Conservation (phyloP, 495 filamentous ascomycete species). For the Aspergillus homomorphus region DNA sequence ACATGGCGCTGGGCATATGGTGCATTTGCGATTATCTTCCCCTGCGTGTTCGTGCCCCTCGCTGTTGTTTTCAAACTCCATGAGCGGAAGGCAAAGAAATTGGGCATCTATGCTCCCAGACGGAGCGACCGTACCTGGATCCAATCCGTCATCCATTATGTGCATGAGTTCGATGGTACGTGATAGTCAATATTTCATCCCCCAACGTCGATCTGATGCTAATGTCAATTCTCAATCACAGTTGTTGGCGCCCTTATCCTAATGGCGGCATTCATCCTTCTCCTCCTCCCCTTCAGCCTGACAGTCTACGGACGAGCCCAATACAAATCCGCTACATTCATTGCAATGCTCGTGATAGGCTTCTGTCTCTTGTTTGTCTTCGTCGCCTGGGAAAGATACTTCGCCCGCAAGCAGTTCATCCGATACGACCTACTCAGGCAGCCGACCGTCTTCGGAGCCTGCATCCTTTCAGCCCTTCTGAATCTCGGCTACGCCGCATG, state of each 20-base stretch:
- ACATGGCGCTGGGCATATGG: slow-evolving; percentile 66
- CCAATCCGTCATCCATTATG: slow-evolving; percentile 51
- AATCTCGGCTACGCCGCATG: slow-evolving; percentile 66
- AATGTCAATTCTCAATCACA: slow-evolving; percentile 12
- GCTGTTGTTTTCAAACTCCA: slow-evolving; percentile 51
- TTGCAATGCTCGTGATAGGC: slow-evolving; percentile 56
- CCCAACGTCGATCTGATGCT: not conserved
- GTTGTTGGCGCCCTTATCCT: slow-evolving; percentile 58
- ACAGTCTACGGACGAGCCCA: slow-evolving; percentile 43
- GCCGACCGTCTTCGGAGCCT: slow-evolving; percentile 65
- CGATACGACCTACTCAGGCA: slow-evolving; percentile 57
- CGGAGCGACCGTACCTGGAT: slow-evolving; percentile 42
- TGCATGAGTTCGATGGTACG: slow-evolving; percentile 58
- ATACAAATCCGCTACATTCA: slow-evolving; percentile 53
- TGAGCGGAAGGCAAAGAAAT: slow-evolving; percentile 53
- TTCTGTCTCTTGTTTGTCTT: slow-evolving; percentile 54
- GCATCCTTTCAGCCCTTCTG: slow-evolving; percentile 48
- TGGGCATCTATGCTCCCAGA: slow-evolving; percentile 32
- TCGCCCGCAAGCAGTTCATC: slow-evolving; percentile 60
- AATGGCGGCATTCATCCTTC: slow-evolving; percentile 55
- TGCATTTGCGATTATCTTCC: slow-evolving; percentile 56
- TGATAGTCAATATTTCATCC: not conserved
- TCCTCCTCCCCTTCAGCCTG: slow-evolving; percentile 63
- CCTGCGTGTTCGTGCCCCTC: slow-evolving; percentile 51
- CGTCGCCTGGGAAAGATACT: slow-evolving; percentile 54